A percentile compares a stretch with the other conserved stretches of the same genome.
Evolutionary conservation across 305 asterid species (phyloP).

Genomic region (Withania somnifera): DNA sequence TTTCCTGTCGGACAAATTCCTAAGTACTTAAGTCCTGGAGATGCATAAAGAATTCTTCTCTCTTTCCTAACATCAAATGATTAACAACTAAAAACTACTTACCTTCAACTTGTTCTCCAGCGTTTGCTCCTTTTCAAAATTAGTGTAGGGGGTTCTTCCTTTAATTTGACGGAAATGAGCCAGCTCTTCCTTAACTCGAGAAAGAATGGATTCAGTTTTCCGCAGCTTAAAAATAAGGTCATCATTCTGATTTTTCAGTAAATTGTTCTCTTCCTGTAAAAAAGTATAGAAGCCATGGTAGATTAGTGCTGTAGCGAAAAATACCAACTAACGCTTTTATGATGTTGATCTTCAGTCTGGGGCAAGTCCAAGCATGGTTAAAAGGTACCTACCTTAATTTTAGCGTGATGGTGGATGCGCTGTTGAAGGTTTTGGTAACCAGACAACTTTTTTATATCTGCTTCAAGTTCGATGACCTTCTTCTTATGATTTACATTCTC

Average conservation of each 20-base stretch:
- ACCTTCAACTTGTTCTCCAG: slow-evolving; percentile 66
- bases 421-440: slow-evolving; percentile 97
- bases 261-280: slow-evolving; percentile 83
- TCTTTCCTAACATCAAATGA: neutral
- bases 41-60: neutral
- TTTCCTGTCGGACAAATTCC: slow-evolving; percentile 44
- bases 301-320: slow-evolving; percentile 4
- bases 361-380: too few relatives aligned
- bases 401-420: slow-evolving; percentile 97
- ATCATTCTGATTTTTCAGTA: slow-evolving; percentile 64
- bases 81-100: slow-evolving; percentile 2
- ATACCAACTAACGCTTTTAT: too few relatives aligned
- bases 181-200: slow-evolving; percentile 75
- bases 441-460: slow-evolving; percentile 63
- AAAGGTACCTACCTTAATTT: slow-evolving; percentile 58
- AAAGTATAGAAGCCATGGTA: neutral
- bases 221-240: slow-evolving; percentile 63
- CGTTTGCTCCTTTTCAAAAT: slow-evolving; percentile 66
- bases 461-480: slow-evolving; percentile 70
- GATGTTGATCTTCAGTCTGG: too few relatives aligned
- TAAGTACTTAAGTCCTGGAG: too few relatives aligned
- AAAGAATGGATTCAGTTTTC: slow-evolving; percentile 54
- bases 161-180: slow-evolving; percentile 66
- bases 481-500: slow-evolving; percentile 60
- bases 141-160: slow-evolving; percentile 53